Evolutionary conservation across 2,329 filamentous ascomycete species (phyloP), one percentile per base, ranked within the genome.

Genomic region (Aspergillus glaucus): DNA sequence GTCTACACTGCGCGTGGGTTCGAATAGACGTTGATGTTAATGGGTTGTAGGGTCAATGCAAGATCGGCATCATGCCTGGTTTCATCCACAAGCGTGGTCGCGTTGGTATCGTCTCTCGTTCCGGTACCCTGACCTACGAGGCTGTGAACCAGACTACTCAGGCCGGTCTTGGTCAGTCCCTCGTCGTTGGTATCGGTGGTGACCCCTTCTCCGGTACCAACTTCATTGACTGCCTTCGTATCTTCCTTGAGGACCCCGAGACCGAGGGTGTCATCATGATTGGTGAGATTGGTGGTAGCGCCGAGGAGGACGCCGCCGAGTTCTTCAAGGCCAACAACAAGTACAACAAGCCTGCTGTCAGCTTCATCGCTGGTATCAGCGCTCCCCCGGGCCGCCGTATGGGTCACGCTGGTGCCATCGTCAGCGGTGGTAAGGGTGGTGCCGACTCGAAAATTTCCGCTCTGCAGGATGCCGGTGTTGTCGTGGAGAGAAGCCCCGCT

Each of bases 251-350:
- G 73, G 93, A 98, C 72, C 81, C 86, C 71, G 89, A 95, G 78
- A 98, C 93, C 36, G 93, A 98, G 70, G 93, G 93, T 69, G 96
- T 98, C 76, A 96, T 98, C 78, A 96, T 98, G 93, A 97, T 98
- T 71, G 93, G 93, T 69, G 93, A 97, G 79, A 97, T 98, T 70
- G 93, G 93, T 75, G 93, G 93, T 56, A 88, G 87, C 52, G 93
- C 93, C 51, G 93, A 98, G 79, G 93, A 98, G 78, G 93, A 98
- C 65, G 93, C 93, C 36, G 92, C 93, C 64, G 93, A 97, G 65
- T 98, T 94, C 81, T 77, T 97, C 69, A 89, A 87, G 79, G 79
- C 84, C 70, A 82, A 93, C 80, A 97, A 98, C 82, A 91, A 84
- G 52, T 78, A 84, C 71, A 87, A 90, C 75, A 98, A 96, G 84